A percentile compares a stretch with the other conserved stretches of the same genome.
Conservation (phyloP, 1,284 basidiomycete genomes). For the Mycena sp. region DNA sequence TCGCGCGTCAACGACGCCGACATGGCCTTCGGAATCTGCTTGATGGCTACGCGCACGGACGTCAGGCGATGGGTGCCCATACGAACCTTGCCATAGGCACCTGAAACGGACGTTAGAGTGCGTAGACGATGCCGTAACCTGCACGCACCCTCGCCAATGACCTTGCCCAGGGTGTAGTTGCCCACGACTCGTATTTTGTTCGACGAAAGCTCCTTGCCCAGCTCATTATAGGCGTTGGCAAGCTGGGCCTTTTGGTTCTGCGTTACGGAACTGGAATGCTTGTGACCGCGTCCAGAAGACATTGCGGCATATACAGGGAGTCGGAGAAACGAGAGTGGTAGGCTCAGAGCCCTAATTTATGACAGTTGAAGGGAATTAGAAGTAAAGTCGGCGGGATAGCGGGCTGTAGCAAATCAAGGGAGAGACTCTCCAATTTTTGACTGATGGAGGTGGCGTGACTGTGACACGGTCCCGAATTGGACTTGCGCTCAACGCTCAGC, state of each 20-base stretch:
- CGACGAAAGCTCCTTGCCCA: slow-evolving; percentile 93
- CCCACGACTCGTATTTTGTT: slow-evolving; percentile 91
- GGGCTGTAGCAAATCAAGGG: too few species aligned
- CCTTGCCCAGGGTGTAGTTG: slow-evolving; percentile 94
- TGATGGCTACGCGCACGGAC: slow-evolving; percentile 91
- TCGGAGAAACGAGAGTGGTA: slow-evolving; percentile 31
- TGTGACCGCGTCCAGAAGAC: slow-evolving; percentile 59
- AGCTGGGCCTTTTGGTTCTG: slow-evolving; percentile 89
- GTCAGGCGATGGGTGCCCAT: slow-evolving; percentile 93
- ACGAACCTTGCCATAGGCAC: slow-evolving; percentile 93
- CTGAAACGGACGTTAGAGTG: slow-evolving; percentile 49
- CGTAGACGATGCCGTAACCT: slow-evolving; percentile 5
- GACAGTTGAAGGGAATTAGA: slow-evolving; percentile 20
- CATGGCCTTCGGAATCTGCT: slow-evolving; percentile 95
- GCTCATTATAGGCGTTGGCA: slow-evolving; percentile 94
- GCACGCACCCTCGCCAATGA: slow-evolving; percentile 92
- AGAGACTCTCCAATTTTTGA: slow-evolving; percentile 21
- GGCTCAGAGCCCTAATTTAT: slow-evolving; percentile 28
- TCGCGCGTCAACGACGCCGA: slow-evolving; percentile 93
- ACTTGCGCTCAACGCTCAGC: too few species aligned
- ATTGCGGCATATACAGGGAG: slow-evolving; percentile 35
- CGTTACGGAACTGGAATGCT: slow-evolving; percentile 69
- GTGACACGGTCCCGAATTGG: background rate
- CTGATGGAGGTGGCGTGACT: slow-evolving; percentile 8
- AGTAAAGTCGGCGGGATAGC: slow-evolving; percentile 9